A percentile compares a stretch with the other conserved stretches of the same genome.
Conservation (phyloP, 164 flowering plant species). For the Stephania cephalantha region DNA sequence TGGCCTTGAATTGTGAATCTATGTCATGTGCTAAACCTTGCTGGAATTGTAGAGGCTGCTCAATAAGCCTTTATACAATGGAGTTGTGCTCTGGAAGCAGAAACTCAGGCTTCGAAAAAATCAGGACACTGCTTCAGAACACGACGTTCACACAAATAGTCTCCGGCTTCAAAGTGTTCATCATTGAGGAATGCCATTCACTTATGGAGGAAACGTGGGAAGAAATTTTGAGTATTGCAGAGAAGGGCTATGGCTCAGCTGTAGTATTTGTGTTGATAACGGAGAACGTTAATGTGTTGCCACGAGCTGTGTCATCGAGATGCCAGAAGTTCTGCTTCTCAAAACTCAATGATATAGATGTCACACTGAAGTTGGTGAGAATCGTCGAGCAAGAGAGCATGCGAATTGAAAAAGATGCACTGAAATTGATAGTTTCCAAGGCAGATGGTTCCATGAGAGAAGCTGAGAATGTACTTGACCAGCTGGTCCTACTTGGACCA, state of each 20-base stretch:
- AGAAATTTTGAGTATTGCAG: constrained; percentile 23
- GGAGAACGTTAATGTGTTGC: constrained; percentile 19
- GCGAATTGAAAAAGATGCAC: constrained; percentile 27
- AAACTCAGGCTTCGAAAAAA: constrained; percentile 22
- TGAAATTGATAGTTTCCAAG: constrained; percentile 25
- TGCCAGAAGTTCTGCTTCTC: constrained; percentile 37
- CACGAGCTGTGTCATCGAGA: constrained; percentile 23
- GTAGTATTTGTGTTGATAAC: constrained; percentile 28
- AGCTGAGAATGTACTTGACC: constrained; percentile 36
- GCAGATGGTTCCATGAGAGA: constrained; percentile 43
- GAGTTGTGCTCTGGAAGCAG: constrained; percentile 30
- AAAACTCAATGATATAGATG: constrained; percentile 26
- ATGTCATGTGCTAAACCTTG: constrained; percentile 26
- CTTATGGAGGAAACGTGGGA: constrained; percentile 30
- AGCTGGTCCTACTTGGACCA: constrained; percentile 27
- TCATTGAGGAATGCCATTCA: constrained; percentile 27
- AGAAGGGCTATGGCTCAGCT: constrained; percentile 2
- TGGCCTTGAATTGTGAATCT: constrained; percentile 35
- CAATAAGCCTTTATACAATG: constrained; percentile 28
- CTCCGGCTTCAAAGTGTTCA: constrained; percentile 26
- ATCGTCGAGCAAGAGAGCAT: constrained; percentile 28
- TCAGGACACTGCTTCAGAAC: constrained; percentile 28
- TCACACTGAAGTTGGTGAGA: constrained; percentile 20
- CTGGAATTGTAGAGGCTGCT: constrained; percentile 34
- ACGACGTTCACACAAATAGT: constrained; percentile 21